Base-by-base conservation (phyloP, 2,329 filamentous ascomycete genomes). In the Aspergillus proliferans region DNA sequence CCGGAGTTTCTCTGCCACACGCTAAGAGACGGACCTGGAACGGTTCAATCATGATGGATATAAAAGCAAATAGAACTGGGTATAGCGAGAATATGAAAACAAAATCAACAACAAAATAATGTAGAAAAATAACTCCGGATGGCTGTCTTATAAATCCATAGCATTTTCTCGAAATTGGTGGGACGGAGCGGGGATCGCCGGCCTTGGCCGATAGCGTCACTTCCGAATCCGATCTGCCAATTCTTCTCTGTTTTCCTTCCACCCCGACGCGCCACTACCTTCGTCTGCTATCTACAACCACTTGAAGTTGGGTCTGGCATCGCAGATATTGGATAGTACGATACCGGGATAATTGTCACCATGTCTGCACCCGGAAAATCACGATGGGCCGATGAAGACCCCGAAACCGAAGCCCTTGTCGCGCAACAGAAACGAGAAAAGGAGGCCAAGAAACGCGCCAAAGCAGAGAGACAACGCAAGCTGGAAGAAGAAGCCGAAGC, bases 301-400 rank as follows among this genome's bases (percentile, higher is more conserved):
- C 2, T 30, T 12, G 26, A 30, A 30, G 26, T 9, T 30, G 26
- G 1, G 4, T 1, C 10, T 30, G 26, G 2, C 26, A 30, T 30
- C 4, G 10, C 3, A 30, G 26, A 12, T 10, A 30, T 4, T 18
- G 6, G 34, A 38, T 19, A 38, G n/a, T n/a, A 15, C 34, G 34
- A 18, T 18, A 38, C 34, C 6, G 12, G 34, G 6, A n/a, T n/a
- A n/a, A 38, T 15, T 4, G 6, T 15, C 5, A 38, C 4, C n/a
- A 87, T 86, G 83, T 77, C 83, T 43, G 75, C 75, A 61, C 79
- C 76, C 64, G 38, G 15, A 15, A 83, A 82, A 65, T 96, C 92
- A 45, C 84, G 92, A 70, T 98, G 93, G 93, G 88, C 87, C 56
- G 82, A 90, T 62, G 83, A 86, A 42, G 87, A 88, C 59, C 88